These are phyloP conservation scores for Globisporangium apiculatum DNA, from an alignment of 352 stramenopile genomes.

Conservation along the genomic window DNA sequence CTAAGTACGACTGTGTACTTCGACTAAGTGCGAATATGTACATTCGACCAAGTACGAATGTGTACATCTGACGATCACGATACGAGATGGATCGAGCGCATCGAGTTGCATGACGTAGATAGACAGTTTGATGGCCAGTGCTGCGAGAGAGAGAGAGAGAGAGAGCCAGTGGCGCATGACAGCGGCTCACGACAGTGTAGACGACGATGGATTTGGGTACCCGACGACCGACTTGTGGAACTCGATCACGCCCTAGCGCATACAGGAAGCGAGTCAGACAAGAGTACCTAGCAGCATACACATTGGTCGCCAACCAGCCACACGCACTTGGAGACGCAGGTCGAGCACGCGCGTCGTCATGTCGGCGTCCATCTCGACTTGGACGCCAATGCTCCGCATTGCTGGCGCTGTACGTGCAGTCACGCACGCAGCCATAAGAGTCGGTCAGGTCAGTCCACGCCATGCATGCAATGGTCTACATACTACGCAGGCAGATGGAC, in stretches of 20 bases:
- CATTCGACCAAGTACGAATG: no score
- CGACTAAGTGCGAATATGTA: no score
- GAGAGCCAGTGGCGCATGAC: no score
- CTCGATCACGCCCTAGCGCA: slow-evolving; percentile 54
- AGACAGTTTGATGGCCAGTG: background rate
- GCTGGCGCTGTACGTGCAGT: slow-evolving; percentile 26
- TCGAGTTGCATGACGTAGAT: background rate
- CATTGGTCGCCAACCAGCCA: background rate
- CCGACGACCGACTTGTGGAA: slow-evolving; percentile 51
- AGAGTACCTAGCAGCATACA: background rate
- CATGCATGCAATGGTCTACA: no score
- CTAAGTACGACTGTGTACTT: no score
- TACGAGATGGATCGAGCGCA: no score
- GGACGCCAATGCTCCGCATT: slow-evolving; percentile 59
- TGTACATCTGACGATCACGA: no score
- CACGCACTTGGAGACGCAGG: slow-evolving; percentile 56
- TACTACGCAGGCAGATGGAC: slow-evolving; percentile 1
- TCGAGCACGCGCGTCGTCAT: slow-evolving; percentile 77
- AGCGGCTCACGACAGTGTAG: slow-evolving; percentile 11
- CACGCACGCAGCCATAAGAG: background rate
- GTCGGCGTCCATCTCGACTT: slow-evolving; percentile 75
- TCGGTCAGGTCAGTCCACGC: background rate
- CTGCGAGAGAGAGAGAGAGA: no score
- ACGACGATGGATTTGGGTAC: slow-evolving; percentile 36
- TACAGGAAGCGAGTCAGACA: slow-evolving; percentile 1